Conservation (phyloP, 2,329 filamentous ascomycete genomes). For the Penicillium freii region DNA sequence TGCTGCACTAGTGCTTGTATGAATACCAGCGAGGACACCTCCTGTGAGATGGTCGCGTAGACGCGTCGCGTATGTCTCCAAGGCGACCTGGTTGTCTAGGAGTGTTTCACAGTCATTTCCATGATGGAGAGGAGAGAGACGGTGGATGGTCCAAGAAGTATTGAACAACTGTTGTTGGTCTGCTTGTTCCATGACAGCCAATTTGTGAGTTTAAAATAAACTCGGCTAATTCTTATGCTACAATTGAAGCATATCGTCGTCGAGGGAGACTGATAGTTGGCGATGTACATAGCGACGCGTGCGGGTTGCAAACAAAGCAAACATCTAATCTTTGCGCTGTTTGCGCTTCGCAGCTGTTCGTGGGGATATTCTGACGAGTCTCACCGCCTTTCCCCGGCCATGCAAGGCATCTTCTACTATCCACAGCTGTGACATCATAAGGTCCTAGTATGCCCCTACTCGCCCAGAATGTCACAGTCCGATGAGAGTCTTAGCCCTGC, state of each 20-base stretch:
- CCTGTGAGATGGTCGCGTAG: constrained; percentile 51
- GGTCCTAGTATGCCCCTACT: too few species aligned
- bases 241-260: not conserved
- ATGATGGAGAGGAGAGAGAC: constrained; percentile 55
- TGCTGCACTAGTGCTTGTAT: constrained; percentile 33
- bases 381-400: too few species aligned
- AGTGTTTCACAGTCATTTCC: constrained; percentile 39
- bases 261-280: constrained; percentile 6
- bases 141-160: constrained; percentile 55
- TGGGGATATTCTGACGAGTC: too few species aligned
- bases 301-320: constrained; percentile 24
- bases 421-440: too few species aligned
- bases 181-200: constrained; percentile 25
- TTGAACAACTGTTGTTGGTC: constrained; percentile 47
- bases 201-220: not conserved
- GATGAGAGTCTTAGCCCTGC: too few species aligned
- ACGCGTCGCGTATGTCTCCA: constrained; percentile 49
- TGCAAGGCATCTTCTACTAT: too few species aligned
- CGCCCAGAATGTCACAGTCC: too few species aligned
- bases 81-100: constrained; percentile 34
- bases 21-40: constrained; percentile 48
- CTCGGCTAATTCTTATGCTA: constrained; percentile 1
- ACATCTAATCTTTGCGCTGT: constrained; percentile 1
- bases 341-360: too few species aligned
- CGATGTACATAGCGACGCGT: constrained; percentile 14